Evolutionary conservation across 768 basidiomycete species (phyloP).

Genomic region (Trametes gibbosa): DNA sequence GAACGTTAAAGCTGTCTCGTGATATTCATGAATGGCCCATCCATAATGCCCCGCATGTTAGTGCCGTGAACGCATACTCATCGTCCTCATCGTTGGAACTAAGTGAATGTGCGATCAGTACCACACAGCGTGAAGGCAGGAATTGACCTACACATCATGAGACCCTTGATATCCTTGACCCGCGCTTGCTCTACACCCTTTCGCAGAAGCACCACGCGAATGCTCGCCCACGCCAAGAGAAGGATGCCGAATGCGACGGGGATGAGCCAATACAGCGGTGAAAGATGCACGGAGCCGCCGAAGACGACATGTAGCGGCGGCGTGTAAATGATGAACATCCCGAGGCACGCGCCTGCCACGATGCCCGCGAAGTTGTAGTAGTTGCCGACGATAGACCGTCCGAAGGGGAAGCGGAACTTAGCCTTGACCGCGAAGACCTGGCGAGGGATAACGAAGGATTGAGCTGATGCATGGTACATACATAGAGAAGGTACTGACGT

Average conservation of each 20-base stretch:
- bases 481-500: conserved; percentile 34
- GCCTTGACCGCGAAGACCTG: conserved; percentile 70
- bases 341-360: conserved; percentile 56
- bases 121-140: background rate
- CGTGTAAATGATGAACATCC: conserved; percentile 68
- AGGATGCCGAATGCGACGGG: conserved; percentile 57
- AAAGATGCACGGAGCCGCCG: conserved; percentile 54
- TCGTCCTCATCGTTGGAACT: conserved; percentile 54
- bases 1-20: too few relatives aligned
- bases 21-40: too few relatives aligned
- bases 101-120: background rate
- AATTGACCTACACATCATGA: conserved; percentile 65
- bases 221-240: conserved; percentile 54
- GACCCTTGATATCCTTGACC: conserved; percentile 63
- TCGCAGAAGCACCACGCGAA: conserved; percentile 56
- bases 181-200: conserved; percentile 52
- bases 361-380: conserved; percentile 66
- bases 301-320: conserved; percentile 70
- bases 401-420: conserved; percentile 62
- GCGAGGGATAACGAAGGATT: background rate
- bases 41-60: conserved; percentile 1
- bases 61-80: conserved; percentile 52
- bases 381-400: conserved; percentile 52
- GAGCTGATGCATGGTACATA: background rate
- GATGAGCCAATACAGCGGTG: conserved; percentile 68